Evolutionary conservation across 2,329 filamentous ascomycete genomes (phyloP).

Genomic region (Claviceps citrina): DNA sequence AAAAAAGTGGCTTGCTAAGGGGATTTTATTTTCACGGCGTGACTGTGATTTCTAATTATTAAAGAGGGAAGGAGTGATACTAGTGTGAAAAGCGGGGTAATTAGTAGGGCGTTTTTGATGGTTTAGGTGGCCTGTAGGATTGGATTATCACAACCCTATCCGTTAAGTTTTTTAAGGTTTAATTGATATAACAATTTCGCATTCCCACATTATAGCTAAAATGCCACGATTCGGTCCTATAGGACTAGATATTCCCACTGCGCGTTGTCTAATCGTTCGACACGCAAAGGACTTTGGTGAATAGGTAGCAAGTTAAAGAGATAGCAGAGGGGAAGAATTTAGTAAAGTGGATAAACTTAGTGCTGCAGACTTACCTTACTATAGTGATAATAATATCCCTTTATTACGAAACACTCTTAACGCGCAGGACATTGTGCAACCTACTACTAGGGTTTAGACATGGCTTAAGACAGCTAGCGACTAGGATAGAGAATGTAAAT

Average conservation of each 20-base stretch:
- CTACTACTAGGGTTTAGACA: too few relatives aligned
- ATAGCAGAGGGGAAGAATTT: background rate
- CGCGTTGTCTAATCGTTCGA: too few relatives aligned
- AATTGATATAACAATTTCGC: too few relatives aligned
- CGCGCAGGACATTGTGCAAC: background rate
- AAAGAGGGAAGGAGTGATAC: background rate
- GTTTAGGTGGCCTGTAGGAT: too few relatives aligned
- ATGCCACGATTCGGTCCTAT: too few relatives aligned
- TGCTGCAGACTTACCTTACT: background rate
- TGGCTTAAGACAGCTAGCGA: too few relatives aligned
- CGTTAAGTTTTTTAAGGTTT: too few relatives aligned
- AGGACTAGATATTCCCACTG: too few relatives aligned
- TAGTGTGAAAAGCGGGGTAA: background rate
- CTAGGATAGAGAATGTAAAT: too few relatives aligned
- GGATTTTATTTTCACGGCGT: background rate
- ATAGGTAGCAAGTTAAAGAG: background rate
- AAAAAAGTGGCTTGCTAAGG: background rate
- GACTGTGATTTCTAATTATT: background rate
- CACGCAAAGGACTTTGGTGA: too few relatives aligned
- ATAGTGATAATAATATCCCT: background rate
- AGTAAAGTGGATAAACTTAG: background rate
- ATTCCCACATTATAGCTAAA: too few relatives aligned
- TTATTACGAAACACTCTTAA: background rate
- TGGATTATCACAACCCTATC: too few relatives aligned
- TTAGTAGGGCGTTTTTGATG: background rate